Conservation (phyloP, 2,329 filamentous ascomycete species). For the Fusarium nodosum region DNA sequence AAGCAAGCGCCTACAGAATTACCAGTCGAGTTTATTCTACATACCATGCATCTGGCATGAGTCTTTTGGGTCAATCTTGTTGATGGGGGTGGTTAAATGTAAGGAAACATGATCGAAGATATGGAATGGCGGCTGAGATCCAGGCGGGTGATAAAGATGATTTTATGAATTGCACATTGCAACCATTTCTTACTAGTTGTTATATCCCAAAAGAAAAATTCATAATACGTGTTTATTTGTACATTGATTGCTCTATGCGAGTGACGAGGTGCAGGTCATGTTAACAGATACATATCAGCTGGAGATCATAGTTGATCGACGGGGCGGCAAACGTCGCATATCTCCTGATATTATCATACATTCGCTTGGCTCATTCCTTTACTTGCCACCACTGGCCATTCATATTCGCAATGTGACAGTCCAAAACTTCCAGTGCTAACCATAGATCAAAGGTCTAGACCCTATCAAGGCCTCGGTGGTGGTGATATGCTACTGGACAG, state of each 20-base stretch:
- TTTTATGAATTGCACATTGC: slow-evolving; percentile 39
- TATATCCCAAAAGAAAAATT: slow-evolving; percentile 39
- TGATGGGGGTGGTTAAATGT: slow-evolving; percentile 22
- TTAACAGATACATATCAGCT: background rate
- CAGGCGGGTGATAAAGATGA: slow-evolving; percentile 25
- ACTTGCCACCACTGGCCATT: slow-evolving; percentile 10
- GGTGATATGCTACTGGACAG: slow-evolving; percentile 12
- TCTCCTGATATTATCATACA: slow-evolving; percentile 15
- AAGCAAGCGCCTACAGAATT: slow-evolving; percentile 29
- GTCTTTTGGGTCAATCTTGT: slow-evolving; percentile 28
- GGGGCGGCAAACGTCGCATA: background rate
- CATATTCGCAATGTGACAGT: slow-evolving; percentile 20
- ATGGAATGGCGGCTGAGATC: slow-evolving; percentile 15
- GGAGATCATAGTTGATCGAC: background rate
- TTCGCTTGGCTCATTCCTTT: background rate
- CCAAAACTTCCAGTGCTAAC: slow-evolving; percentile 1
- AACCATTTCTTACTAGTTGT: slow-evolving; percentile 41
- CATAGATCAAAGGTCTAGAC: slow-evolving; percentile 21
- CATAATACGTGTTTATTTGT: slow-evolving; percentile 17
- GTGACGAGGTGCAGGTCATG: background rate
- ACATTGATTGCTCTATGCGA: background rate
- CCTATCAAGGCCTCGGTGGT: slow-evolving; percentile 1
- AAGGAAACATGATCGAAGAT: slow-evolving; percentile 26
- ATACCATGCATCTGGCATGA: slow-evolving; percentile 27
- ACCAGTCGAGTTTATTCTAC: slow-evolving; percentile 26